Evolutionary conservation across 352 stramenopile genomes (phyloP).

Genomic region (Peronospora farinosa): DNA sequence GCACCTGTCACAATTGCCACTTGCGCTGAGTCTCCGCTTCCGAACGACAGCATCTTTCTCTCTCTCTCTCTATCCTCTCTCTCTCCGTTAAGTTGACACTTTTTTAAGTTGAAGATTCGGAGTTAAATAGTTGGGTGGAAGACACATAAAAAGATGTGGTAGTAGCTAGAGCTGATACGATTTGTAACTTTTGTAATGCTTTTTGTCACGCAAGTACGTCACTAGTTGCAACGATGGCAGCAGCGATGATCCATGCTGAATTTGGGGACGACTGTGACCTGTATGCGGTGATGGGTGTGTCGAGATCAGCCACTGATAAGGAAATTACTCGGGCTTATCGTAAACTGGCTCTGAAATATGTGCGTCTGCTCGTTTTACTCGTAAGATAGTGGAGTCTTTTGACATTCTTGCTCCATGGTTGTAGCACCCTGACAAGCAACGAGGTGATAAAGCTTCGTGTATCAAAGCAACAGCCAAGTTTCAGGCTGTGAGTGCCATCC

Average conservation of each 20-base stretch:
- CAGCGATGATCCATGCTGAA: constrained; percentile 42
- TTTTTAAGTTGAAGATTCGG: too few species aligned
- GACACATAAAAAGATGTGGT: constrained; percentile 5
- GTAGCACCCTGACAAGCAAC: constrained; percentile 89
- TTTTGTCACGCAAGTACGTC: background rate
- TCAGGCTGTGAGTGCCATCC: constrained; percentile 80
- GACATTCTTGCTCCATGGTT: constrained; percentile 1
- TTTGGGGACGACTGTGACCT: constrained; percentile 66
- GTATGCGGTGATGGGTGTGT: constrained; percentile 73
- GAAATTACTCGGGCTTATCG: constrained; percentile 67
- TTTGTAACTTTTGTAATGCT: background rate
- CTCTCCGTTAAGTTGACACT: background rate
- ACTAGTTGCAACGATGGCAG: constrained; percentile 22
- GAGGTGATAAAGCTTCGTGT: constrained; percentile 50
- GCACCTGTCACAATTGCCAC: constrained; percentile 64
- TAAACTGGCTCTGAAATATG: constrained; percentile 66
- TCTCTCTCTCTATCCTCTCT: too few species aligned
- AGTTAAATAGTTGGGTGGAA: constrained; percentile 1
- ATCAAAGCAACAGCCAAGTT: constrained; percentile 71
- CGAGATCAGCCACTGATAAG: constrained; percentile 47
- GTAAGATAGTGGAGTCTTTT: constrained; percentile 4
- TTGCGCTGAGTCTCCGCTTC: constrained; percentile 36
- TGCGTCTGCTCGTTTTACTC: constrained; percentile 19
- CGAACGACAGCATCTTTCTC: constrained; percentile 37
- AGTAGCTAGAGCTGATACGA: background rate